Conservation (phyloP, 2,329 filamentous ascomycete genomes). For the Aspergillus aculeatinus region DNA sequence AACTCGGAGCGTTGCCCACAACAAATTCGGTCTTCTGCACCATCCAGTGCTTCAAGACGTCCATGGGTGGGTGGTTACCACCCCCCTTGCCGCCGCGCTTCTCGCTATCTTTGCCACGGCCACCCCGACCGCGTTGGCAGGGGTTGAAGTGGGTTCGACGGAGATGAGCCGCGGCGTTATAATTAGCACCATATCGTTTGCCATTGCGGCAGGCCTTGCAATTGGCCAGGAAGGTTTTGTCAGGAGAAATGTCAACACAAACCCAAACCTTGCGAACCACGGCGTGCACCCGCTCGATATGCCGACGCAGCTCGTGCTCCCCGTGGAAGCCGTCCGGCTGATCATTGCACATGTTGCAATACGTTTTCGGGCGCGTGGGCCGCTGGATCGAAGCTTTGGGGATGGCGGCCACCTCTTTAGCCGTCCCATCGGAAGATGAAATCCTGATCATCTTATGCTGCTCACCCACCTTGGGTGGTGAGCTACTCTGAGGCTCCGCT, state of each 20-base stretch:
- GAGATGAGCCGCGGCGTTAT: conserved; percentile 90
- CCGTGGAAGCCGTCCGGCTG: conserved; percentile 79
- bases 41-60: conserved; percentile 62
- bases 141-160: conserved; percentile 84
- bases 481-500: conserved; percentile 34
- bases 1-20: conserved; percentile 33
- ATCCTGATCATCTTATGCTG: conserved; percentile 53
- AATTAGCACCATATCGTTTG: conserved; percentile 87
- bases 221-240: conserved; percentile 67
- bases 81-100: conserved; percentile 62
- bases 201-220: conserved; percentile 78
- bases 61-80: conserved; percentile 62
- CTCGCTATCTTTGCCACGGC: conserved; percentile 58
- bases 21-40: conserved; percentile 54
- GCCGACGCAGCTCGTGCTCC: conserved; percentile 75
- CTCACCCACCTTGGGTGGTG: conserved; percentile 32
- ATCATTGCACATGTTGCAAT: conserved; percentile 68
- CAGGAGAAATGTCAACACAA: conserved; percentile 58
- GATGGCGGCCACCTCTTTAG: conserved; percentile 56
- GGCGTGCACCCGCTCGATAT: conserved; percentile 67
- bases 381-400: conserved; percentile 60
- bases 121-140: conserved; percentile 55
- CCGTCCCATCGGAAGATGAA: conserved; percentile 52
- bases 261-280: conserved; percentile 60
- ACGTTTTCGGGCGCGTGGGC: conserved; percentile 69